Conservation (phyloP, 176 grass and related monocot genomes). For the Rhynchospora pubera region DNA sequence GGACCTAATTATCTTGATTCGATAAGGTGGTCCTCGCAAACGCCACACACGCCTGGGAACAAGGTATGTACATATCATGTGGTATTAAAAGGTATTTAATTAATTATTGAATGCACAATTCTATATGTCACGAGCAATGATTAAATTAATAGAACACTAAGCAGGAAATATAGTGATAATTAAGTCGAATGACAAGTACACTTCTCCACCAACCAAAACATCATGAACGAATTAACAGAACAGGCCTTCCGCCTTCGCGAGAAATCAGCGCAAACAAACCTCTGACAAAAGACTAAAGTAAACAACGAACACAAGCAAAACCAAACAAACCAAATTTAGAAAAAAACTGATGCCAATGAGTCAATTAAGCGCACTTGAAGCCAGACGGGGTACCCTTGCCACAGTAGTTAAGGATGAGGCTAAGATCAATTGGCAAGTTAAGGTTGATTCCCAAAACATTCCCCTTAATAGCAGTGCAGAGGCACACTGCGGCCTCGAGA, state of each 20-base stretch:
- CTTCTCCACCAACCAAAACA: not conserved
- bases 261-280: not conserved
- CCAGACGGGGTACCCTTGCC: conserved; percentile 9
- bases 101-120: too few species aligned
- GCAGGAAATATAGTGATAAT: not conserved
- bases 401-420: conserved; percentile 38
- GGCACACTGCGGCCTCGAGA: conserved; percentile 30
- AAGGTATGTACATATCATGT: too few species aligned
- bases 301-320: not conserved
- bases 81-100: too few species aligned
- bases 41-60: too few species aligned
- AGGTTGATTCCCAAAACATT: conserved; percentile 24
- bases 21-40: too few species aligned
- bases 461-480: conserved; percentile 29
- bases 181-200: not conserved
- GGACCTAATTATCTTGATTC: too few species aligned
- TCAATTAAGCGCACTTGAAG: conserved; percentile 18
- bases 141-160: not conserved
- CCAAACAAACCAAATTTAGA: not conserved
- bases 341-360: not conserved
- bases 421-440: conserved; percentile 28
- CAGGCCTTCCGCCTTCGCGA: too few species aligned
- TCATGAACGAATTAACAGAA: not conserved
- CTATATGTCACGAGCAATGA: not conserved
- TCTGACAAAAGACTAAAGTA: not conserved